Percentiles rank a stretch among this genome's conserved stretches.
Conservation (phyloP, 2,329 filamentous ascomycete species). For the Teratosphaeria pseudoeucalypti region DNA sequence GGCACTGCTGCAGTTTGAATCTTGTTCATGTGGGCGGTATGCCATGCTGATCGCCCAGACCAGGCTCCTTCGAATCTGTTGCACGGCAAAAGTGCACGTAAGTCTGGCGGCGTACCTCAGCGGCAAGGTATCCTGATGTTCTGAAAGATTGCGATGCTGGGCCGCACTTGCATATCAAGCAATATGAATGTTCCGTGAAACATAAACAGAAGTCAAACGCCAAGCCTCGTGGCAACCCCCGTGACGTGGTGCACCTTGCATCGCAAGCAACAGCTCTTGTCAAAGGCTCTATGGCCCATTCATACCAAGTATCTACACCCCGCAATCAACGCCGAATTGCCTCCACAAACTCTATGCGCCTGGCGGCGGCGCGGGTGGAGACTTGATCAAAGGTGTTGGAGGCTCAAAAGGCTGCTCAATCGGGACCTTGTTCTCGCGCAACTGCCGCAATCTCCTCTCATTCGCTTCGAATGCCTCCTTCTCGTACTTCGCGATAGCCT, state of each 20-base stretch:
- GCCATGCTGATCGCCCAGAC: neutral
- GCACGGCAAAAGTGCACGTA: neutral
- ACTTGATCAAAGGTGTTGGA: slow-evolving; percentile 18
- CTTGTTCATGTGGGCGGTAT: too few relatives aligned
- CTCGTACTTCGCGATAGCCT: slow-evolving; percentile 53
- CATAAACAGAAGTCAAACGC: neutral
- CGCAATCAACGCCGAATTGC: neutral
- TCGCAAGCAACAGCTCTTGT: neutral
- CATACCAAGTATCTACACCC: neutral
- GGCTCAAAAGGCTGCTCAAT: slow-evolving; percentile 20
- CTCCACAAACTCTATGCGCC: neutral
- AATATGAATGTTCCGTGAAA: neutral
- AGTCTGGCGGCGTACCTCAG: neutral
- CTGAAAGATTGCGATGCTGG: neutral
- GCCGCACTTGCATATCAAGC: neutral
- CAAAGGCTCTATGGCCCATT: neutral
- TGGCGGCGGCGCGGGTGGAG: slow-evolving; percentile 12
- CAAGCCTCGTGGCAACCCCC: neutral
- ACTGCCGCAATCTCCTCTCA: slow-evolving; percentile 41
- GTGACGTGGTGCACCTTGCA: neutral
- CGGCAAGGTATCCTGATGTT: neutral
- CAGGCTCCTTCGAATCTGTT: neutral
- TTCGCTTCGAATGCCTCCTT: slow-evolving; percentile 47
- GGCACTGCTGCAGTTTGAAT: too few relatives aligned
- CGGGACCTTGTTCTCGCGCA: slow-evolving; percentile 28